Conservation (phyloP, 257 asterid species). For the Nyctanthes arbortristis region DNA sequence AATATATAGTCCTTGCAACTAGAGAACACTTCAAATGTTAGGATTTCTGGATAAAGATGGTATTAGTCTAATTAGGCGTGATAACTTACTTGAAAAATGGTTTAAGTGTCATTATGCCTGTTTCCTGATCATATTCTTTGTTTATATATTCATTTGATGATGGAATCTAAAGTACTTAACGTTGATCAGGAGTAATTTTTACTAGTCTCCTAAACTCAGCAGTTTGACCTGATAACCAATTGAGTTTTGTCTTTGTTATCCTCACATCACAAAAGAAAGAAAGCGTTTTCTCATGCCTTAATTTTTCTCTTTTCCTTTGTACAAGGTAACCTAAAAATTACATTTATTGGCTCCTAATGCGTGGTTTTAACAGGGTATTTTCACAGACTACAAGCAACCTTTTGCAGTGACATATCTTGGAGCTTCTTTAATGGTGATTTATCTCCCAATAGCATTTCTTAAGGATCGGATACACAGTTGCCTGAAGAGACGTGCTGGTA, state of each 20-base stretch:
- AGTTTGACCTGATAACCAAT: not conserved
- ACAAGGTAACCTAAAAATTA: not conserved
- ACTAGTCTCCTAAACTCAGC: not conserved
- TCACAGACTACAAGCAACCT: conserved; percentile 91
- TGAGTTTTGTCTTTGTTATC: conserved; percentile 7
- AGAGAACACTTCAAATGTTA: not conserved
- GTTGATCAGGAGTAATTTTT: not conserved
- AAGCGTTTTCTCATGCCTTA: not conserved
- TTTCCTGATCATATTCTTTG: not conserved
- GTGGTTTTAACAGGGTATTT: conserved; percentile 67
- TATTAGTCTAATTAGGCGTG: not conserved
- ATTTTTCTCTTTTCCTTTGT: not conserved
- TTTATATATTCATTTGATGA: not conserved
- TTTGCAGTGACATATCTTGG: conserved; percentile 99
- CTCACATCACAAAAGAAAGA: not conserved
- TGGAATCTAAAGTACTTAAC: not conserved
- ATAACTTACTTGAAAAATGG: not conserved
- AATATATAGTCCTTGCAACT: too few relatives aligned
- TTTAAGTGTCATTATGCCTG: too few relatives aligned
- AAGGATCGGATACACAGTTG: conserved; percentile 66
- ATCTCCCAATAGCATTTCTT: conserved; percentile 82
- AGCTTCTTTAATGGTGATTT: conserved; percentile 91
- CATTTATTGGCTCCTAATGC: not conserved
- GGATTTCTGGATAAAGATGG: not conserved
- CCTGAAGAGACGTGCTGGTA: conserved; percentile 51